Conservation (phyloP, 306 rosid genomes). For the Rubus idaeus region DNA sequence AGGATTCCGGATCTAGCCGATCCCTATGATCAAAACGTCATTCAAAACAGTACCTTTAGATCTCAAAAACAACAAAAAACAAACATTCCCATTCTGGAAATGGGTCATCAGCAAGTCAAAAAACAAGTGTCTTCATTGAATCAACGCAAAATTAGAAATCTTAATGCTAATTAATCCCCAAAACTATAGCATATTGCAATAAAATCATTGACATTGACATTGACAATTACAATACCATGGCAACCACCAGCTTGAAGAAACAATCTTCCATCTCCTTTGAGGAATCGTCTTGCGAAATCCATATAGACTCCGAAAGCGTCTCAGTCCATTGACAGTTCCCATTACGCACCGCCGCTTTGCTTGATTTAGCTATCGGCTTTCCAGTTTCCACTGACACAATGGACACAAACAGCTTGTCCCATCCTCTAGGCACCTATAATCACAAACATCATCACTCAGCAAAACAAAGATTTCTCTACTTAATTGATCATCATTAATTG, state of each 20-base stretch:
- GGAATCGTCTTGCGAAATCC: constrained; percentile 35
- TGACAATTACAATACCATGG: constrained; percentile 36
- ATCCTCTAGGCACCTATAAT: constrained; percentile 45
- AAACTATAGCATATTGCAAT: neutral
- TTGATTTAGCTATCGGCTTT: constrained; percentile 34
- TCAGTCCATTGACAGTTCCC: constrained; percentile 54
- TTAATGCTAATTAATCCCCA: too few species aligned
- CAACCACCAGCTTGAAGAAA: constrained; percentile 43
- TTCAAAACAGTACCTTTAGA: neutral
- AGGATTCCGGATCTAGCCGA: constrained; percentile 44
- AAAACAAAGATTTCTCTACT: neutral
- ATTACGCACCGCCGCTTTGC: constrained; percentile 39
- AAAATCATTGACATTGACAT: neutral
- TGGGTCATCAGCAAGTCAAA: neutral
- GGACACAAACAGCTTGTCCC: constrained; percentile 51
- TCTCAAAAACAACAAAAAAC: neutral
- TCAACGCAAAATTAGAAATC: neutral
- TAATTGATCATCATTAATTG: neutral
- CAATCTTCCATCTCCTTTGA: constrained; percentile 39
- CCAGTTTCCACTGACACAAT: constrained; percentile 39
- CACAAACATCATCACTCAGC: constrained; percentile 7
- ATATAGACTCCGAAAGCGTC: constrained; percentile 33
- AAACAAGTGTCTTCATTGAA: neutral
- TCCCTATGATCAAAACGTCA: constrained; percentile 28
- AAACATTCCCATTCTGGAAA: neutral